Conservation (phyloP, 495 filamentous ascomycete species). For the Penicillium cataractarum region DNA sequence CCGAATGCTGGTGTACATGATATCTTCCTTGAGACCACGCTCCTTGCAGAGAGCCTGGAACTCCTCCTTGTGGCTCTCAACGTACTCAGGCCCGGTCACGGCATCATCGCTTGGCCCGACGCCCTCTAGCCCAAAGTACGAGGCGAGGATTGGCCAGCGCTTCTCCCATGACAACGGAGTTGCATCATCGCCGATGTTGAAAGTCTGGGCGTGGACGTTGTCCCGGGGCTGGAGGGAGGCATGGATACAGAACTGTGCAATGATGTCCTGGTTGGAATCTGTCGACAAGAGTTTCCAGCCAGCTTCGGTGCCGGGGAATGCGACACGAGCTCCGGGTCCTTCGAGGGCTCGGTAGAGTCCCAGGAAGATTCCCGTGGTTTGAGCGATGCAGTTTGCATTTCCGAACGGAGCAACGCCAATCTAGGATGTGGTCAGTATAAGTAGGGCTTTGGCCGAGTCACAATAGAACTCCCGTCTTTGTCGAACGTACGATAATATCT, state of each 20-base stretch:
- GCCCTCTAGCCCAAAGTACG: constrained; percentile 44
- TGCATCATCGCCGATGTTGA: constrained; percentile 59
- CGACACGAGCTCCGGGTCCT: constrained; percentile 30
- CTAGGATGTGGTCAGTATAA: constrained; percentile 12
- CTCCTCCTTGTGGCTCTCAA: constrained; percentile 2
- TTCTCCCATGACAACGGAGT: constrained; percentile 30
- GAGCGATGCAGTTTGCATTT: constrained; percentile 16
- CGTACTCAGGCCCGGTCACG: background rate
- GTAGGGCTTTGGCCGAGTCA: background rate
- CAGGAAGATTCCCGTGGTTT: constrained; percentile 45
- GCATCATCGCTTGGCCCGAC: constrained; percentile 6
- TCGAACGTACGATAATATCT: constrained; percentile 43
- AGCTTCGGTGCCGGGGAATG: constrained; percentile 40
- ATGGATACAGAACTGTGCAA: constrained; percentile 45
- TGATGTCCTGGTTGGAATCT: constrained; percentile 44
- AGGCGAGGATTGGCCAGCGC: constrained; percentile 23
- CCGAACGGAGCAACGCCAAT: constrained; percentile 27
- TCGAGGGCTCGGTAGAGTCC: constrained; percentile 38
- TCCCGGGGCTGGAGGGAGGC: constrained; percentile 34
- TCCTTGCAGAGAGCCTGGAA: constrained; percentile 4
- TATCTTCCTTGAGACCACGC: constrained; percentile 8
- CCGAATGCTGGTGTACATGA: constrained; percentile 9
- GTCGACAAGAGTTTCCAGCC: constrained; percentile 31
- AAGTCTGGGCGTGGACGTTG: constrained; percentile 57
- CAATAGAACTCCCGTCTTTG: background rate